Base-by-base conservation (phyloP, 2,329 filamentous ascomycete species). In the Fusarium chlamydosporum region DNA sequence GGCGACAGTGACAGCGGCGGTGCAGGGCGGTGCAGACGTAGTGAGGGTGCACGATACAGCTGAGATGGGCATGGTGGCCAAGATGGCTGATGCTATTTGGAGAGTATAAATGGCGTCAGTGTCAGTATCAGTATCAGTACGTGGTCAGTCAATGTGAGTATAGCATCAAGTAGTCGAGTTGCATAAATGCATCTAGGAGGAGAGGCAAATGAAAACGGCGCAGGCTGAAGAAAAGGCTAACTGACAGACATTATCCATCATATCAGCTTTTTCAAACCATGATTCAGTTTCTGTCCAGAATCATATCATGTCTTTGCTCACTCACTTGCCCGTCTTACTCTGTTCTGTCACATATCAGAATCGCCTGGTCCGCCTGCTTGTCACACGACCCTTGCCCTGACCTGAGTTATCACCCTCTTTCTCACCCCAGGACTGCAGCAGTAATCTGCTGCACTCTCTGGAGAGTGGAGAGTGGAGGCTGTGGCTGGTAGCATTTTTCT, bases 81-180 rank as follows among this genome's bases (percentile, higher is more conserved):
- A 87, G 76, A 95, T 98, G 90, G 89, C 93, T 10, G 95, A 98
- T 85, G 94, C 94, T n/a, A 94, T 97, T 56, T 97, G 92, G 88
- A 85, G 92, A 72, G 81, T 82, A 40, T 81, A 60, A 54, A 35
- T 7, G 23, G 8, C 35, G 35, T 23, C 29, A 26, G 23, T 12
- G 35, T 15, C 20, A 41, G 23, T 23, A 26, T 15, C 20, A 41
- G 23, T 23, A 26, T 41, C 20, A 41, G 23, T 23, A 26, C 23
- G 38, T 15, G n/a, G 34, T 37, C 23, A 10, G 31, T n/a, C 20
- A 48, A 16, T 50, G 20, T 8, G 34, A 38, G 34, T 15, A 37
- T n/a, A 37, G 34, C 23, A 37, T 50, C 12, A 18, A 50, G 23
- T 10, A 43, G 33, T 45, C 31, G 45, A 45, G 29, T 41, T 41